Base-by-base conservation (phyloP, 2,329 filamentous ascomycete species). In the Talaromyces sp. region DNA sequence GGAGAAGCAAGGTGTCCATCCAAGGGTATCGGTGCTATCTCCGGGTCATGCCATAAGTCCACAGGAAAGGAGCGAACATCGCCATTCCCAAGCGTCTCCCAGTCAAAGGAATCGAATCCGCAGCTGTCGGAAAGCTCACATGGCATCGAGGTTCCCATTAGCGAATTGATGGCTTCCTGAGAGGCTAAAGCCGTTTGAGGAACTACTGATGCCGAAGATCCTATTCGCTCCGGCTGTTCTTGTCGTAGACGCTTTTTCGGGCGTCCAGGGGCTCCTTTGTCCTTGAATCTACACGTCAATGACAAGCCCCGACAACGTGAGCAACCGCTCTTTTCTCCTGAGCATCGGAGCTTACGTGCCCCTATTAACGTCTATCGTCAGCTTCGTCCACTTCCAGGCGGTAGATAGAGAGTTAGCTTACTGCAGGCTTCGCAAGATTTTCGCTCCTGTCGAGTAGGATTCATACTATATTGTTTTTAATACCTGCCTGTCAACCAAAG, bases 381-480 rank as follows among this genome's bases (percentile, higher is more conserved):
- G 59, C 32, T 53, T 41, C 1, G 27, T 32, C 38, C 32, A 41
- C 29, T 10, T 48, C 35, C 12, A 32, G 41, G 14, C n/a, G 26
- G 43, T 35, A 8, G 11, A 21, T 32, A 32, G 32, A 35, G 12
- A 3, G 32, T 35, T 35, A 26, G 54, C 67, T 64, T 63, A 70
- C 68, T 65, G 60, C 68, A 70, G 12, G 68, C 62, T 62, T 70
- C 66, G 43, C 68, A 71, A 31, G 69, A 71, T 46, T 66, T 65
- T 54, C 68, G 64, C 38, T 69, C 65, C 32, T 69, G 67, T 48
- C 64, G 63, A 21, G 58, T 61, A 38, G 62, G 41, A 56, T 60
- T 63, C 67, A 69, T 68, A 35, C 19, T 65, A 52, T 29, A 57
- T 19, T 59, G 9, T 27, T 29, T 32, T 19, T 7, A 32, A 24